Percentiles rank a stretch among this genome's conserved stretches.
Conservation (phyloP, 805 yeast genomes). For the Kuraishia cidri region DNA sequence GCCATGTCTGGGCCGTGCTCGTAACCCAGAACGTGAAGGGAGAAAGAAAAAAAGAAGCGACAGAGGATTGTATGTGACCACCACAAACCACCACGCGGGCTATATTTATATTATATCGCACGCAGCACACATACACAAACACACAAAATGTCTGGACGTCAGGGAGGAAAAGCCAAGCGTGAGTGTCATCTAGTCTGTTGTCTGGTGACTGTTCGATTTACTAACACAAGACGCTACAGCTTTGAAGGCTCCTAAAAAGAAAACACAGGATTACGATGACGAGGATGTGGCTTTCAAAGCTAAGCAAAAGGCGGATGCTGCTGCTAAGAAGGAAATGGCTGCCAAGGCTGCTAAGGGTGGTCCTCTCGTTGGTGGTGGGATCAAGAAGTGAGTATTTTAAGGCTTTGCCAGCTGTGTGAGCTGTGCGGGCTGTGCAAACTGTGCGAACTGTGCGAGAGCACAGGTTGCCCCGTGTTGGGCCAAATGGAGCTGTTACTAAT, state of each 20-base stretch:
- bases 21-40: no score
- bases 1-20: no score
- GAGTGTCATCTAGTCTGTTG: conserved; percentile 14
- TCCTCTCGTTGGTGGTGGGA: conserved; percentile 89
- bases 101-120: no score
- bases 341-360: conserved; percentile 84
- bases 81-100: no score
- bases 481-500: not conserved
- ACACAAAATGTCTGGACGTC: conserved; percentile 19
- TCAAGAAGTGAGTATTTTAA: conserved; percentile 66
- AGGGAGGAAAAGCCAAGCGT: conserved; percentile 96
- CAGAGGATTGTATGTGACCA: no score
- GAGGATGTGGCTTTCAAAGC: conserved; percentile 88
- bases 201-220: conserved; percentile 3
- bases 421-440: not conserved
- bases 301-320: conserved; percentile 91
- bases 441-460: not conserved
- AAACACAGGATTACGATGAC: conserved; percentile 66
- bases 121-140: no score
- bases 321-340: conserved; percentile 87
- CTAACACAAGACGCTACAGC: conserved; percentile 17
- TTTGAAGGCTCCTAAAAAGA: conserved; percentile 77
- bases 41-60: no score
- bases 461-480: not conserved
- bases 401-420: no score